phyloP scores from a whole-genome alignment of 768 basidiomycete genomes.

The Trametes coccinea region DNA sequence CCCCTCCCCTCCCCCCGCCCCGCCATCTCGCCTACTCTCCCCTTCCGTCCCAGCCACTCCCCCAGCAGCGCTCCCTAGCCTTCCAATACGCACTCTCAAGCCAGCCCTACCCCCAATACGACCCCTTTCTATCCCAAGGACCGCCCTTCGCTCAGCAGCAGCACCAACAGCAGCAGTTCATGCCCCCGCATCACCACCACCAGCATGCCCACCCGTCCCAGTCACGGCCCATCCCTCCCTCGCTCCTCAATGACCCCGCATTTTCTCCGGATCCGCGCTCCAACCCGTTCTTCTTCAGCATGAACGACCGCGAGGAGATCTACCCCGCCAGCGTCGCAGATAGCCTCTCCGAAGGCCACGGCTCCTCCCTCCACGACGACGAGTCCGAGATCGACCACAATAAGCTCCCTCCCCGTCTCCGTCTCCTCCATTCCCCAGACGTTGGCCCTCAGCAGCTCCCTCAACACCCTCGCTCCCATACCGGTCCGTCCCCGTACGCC shows the following conservation, averaged over 20 bases:
- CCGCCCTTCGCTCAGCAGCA: constrained; percentile 1
- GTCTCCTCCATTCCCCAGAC: constrained; percentile 3
- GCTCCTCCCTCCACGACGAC: constrained; percentile 16
- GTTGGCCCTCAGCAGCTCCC: neutral
- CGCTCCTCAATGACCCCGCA: constrained; percentile 33
- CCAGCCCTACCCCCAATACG: constrained; percentile 1
- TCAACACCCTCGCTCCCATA: constrained; percentile 11
- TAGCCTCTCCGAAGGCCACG: constrained; percentile 16
- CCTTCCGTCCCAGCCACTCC: neutral
- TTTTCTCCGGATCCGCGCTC: constrained; percentile 36
- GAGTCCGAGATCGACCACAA: constrained; percentile 18
- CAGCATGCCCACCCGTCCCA: constrained; percentile 7
- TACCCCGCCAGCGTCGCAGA: constrained; percentile 20
- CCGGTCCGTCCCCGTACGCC: constrained; percentile 4
- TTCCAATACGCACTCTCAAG: neutral
- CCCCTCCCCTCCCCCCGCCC: constrained; percentile 1
- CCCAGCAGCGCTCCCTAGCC: neutral
- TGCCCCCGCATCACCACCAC: constrained; percentile 10
- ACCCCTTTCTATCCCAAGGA: neutral
- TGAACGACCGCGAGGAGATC: constrained; percentile 31
- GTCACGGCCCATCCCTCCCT: constrained; percentile 12
- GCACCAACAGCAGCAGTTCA: neutral
- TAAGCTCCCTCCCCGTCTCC: constrained; percentile 20
- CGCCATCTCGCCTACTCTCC: neutral
- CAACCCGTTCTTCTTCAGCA: constrained; percentile 33